phyloP scores from a whole-genome alignment of 805 yeast species.

The Naumovozyma castellii region DNA sequence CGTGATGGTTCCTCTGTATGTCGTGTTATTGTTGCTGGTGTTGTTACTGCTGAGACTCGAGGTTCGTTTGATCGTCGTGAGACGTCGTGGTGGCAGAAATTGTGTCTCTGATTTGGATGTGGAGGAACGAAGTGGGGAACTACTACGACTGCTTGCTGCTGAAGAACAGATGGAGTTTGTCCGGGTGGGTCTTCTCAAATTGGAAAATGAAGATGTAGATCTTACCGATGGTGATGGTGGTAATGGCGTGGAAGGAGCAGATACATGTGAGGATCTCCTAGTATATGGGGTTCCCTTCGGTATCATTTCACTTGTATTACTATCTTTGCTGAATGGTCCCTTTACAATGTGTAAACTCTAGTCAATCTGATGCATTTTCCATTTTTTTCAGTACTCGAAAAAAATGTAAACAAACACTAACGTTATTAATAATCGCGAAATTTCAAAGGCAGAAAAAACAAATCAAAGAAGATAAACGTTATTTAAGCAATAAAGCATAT shows the following conservation, averaged over 20 bases:
- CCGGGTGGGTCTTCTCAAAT: conserved; percentile 6
- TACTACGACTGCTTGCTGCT: conserved; percentile 1
- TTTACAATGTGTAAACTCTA: neutral
- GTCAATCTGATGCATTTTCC: too few species aligned
- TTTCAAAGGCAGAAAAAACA: too few species aligned
- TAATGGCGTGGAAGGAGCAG: conserved; percentile 3
- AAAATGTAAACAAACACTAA: too few species aligned
- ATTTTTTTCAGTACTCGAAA: too few species aligned
- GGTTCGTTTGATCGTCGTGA: neutral
- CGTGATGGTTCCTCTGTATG: conserved; percentile 59
- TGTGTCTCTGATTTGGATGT: conserved; percentile 3
- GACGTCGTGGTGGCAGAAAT: conserved; percentile 2
- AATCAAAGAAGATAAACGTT: too few species aligned
- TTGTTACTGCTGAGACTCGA: neutral
- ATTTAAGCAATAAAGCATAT: too few species aligned
- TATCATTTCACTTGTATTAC: conserved; percentile 8
- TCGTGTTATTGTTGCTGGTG: conserved; percentile 13
- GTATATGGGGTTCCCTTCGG: conserved; percentile 16
- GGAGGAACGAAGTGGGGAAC: conserved; percentile 3
- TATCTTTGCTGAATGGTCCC: neutral
- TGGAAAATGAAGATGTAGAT: conserved; percentile 13
- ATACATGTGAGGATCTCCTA: conserved; percentile 14
- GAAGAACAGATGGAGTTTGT: conserved; percentile 4
- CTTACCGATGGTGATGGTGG: conserved; percentile 17
- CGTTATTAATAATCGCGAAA: too few species aligned